These are phyloP conservation scores for Globisporangium camurandrum DNA, from an alignment of 352 stramenopile species.

Conservation along the genomic window DNA sequence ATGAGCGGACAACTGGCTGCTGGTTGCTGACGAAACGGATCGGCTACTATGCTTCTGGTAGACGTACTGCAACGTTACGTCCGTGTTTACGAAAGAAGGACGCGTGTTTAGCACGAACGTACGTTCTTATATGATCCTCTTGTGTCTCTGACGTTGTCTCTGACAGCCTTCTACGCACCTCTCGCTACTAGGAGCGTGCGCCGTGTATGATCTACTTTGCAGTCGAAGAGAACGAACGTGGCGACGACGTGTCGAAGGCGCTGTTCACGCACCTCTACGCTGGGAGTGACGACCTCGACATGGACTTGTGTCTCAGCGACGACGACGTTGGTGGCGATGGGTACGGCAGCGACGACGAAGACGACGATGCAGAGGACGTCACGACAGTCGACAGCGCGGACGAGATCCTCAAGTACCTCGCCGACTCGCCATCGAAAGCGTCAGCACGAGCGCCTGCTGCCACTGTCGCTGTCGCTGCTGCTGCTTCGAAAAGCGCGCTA, in stretches of 20 bases:
- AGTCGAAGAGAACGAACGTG: slow-evolving; percentile 34
- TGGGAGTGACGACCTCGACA: slow-evolving; percentile 18
- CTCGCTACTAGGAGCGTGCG: slow-evolving; percentile 47
- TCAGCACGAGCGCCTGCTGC: neutral
- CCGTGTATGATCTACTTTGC: slow-evolving; percentile 73
- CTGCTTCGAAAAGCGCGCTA: too few species aligned
- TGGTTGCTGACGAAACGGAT: neutral
- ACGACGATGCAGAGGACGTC: too few species aligned
- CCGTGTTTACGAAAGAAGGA: slow-evolving; percentile 53
- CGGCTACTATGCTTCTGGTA: too few species aligned
- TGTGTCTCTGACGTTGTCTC: neutral
- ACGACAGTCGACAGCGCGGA: slow-evolving; percentile 1
- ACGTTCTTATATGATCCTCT: slow-evolving; percentile 4
- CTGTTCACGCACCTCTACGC: slow-evolving; percentile 58
- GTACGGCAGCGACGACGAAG: slow-evolving; percentile 9
- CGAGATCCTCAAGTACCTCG: slow-evolving; percentile 14
- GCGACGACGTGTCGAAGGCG: slow-evolving; percentile 50
- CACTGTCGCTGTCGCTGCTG: neutral
- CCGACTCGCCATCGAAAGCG: neutral
- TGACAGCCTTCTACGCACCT: too few species aligned
- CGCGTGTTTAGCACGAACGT: slow-evolving; percentile 79
- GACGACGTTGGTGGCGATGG: slow-evolving; percentile 2
- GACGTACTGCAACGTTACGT: slow-evolving; percentile 54
- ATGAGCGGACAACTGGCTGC: neutral
- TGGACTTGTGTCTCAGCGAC: neutral